A percentile compares a stretch with the other conserved stretches of the same genome.
Evolutionary conservation across 1,284 basidiomycete genomes (phyloP).

Genomic region (Grifola frondosa): DNA sequence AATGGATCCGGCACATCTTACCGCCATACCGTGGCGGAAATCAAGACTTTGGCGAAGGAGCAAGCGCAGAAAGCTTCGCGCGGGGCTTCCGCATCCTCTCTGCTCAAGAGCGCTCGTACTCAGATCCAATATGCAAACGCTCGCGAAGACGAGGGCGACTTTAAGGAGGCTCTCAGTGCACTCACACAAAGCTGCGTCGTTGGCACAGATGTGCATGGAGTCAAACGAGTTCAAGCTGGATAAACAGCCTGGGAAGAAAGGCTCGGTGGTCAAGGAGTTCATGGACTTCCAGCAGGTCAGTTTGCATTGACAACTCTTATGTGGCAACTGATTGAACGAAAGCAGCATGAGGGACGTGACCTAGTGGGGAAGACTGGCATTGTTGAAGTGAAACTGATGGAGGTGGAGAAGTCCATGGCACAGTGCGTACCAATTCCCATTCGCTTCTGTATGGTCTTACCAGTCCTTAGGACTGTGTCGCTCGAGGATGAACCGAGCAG

Average conservation of each 20-base stretch:
- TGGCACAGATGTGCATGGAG: constrained; percentile 57
- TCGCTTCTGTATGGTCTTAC: constrained; percentile 13
- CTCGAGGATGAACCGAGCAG: constrained; percentile 26
- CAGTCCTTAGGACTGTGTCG: constrained; percentile 11
- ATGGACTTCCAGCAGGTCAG: constrained; percentile 58
- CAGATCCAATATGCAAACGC: constrained; percentile 52
- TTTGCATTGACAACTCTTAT: constrained; percentile 10
- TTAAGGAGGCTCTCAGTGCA: constrained; percentile 56
- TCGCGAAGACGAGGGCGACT: constrained; percentile 54
- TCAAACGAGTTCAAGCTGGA: constrained; percentile 56
- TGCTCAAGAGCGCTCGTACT: constrained; percentile 59
- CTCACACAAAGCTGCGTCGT: constrained; percentile 59
- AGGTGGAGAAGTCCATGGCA: constrained; percentile 49
- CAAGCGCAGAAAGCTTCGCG: constrained; percentile 52
- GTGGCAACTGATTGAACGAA: constrained; percentile 5
- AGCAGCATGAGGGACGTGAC: constrained; percentile 52
- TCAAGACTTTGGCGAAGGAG: constrained; percentile 63
- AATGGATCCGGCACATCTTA: constrained; percentile 30
- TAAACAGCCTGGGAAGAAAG: constrained; percentile 43
- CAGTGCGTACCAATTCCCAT: constrained; percentile 36
- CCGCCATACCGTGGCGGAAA: constrained; percentile 51
- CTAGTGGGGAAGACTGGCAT: constrained; percentile 45
- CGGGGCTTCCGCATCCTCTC: constrained; percentile 52
- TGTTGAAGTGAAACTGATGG: constrained; percentile 59
- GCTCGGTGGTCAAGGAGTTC: constrained; percentile 56